A percentile compares a stretch with the other conserved stretches of the same genome.
Conservation (phyloP, 2,329 filamentous ascomycete species). For the Pseudogymnoascus sp. region DNA sequence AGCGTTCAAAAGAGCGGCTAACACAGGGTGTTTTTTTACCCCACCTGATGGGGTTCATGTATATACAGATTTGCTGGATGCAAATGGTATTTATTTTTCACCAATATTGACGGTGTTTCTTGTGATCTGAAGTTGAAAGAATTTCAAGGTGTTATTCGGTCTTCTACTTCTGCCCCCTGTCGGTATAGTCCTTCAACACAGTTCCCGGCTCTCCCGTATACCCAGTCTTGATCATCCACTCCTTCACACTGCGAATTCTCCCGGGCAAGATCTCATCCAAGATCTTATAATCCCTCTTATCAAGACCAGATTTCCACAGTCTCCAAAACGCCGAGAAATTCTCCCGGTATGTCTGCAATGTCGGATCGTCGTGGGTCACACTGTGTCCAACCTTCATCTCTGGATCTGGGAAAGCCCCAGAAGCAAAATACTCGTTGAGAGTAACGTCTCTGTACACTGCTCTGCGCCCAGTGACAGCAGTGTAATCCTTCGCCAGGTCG, state of each 20-base stretch:
- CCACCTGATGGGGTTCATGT: neutral
- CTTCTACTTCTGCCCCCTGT: neutral
- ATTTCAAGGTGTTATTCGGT: too few relatives aligned
- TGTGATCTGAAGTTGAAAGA: neutral
- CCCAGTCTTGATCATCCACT: constrained; percentile 14
- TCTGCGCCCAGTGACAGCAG: constrained; percentile 10
- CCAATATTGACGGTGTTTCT: neutral
- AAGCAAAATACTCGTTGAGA: constrained; percentile 8
- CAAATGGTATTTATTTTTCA: neutral
- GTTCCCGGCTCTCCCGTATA: constrained; percentile 14
- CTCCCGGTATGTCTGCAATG: constrained; percentile 11
- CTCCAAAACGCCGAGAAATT: constrained; percentile 15
- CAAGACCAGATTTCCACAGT: constrained; percentile 11
- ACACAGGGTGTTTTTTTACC: neutral
- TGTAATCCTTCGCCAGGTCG: constrained; percentile 13
- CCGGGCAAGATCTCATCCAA: constrained; percentile 18
- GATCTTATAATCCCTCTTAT: constrained; percentile 11
- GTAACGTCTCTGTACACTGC: constrained; percentile 13
- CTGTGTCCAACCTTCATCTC: constrained; percentile 13
- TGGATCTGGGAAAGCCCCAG: constrained; percentile 13
- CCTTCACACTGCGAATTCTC: constrained; percentile 13
- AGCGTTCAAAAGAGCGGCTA: constrained; percentile 1
- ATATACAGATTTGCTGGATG: neutral
- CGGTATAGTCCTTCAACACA: constrained; percentile 13
- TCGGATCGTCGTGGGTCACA: constrained; percentile 14